Percentiles rank a stretch among this genome's conserved stretches.
phyloP scores from a whole-genome alignment of 1,284 basidiomycete species.

The Rhodotorula sp. region DNA sequence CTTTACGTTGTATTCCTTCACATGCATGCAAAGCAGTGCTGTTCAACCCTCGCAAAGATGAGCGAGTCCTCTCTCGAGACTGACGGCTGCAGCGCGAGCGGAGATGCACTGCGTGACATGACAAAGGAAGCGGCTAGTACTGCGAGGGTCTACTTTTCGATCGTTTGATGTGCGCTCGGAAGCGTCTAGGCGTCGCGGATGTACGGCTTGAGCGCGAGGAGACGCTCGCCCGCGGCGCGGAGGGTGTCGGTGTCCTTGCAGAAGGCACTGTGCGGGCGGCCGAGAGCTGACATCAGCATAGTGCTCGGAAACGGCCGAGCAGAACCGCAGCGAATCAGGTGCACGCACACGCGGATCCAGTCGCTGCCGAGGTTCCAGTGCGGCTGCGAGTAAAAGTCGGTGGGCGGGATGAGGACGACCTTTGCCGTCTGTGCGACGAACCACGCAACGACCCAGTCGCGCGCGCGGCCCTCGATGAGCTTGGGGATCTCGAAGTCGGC shows the following conservation, averaged over 20 bases:
- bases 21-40: too few species aligned
- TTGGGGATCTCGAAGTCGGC: conserved; percentile 78
- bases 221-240: conserved; percentile 70
- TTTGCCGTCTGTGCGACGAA: conserved; percentile 59
- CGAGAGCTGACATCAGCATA: neutral
- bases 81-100: too few species aligned
- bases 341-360: conserved; percentile 67
- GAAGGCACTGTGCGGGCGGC: conserved; percentile 60
- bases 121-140: neutral
- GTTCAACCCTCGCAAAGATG: too few species aligned
- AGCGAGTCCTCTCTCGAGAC: too few species aligned
- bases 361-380: conserved; percentile 80
- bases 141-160: neutral
- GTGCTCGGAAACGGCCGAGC: neutral
- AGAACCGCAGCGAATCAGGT: neutral
- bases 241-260: conserved; percentile 88
- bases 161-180: neutral
- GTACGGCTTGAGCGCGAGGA: conserved; percentile 72
- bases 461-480: conserved; percentile 73
- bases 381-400: conserved; percentile 90
- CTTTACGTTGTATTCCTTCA: too few species aligned
- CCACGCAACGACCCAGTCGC: conserved; percentile 74
- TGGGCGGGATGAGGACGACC: conserved; percentile 88
- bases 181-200: conserved; percentile 48
- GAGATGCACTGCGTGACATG: too few species aligned